phyloP scores from a whole-genome alignment of 495 filamentous ascomycete genomes.

The Platismatia glauca region DNA sequence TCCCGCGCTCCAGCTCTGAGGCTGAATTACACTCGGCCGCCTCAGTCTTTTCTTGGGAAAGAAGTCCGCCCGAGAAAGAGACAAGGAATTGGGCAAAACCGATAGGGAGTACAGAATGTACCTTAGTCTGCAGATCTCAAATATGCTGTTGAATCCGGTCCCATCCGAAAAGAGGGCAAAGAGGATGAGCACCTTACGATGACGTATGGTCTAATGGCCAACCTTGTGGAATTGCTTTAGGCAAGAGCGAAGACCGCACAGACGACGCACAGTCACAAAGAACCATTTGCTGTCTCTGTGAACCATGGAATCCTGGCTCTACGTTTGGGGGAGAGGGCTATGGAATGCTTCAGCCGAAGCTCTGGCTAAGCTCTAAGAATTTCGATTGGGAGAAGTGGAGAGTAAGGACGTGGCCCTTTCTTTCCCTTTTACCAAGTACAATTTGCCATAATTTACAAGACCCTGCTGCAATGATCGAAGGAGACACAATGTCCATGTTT shows the following conservation, averaged over 20 bases:
- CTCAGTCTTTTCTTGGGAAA: not conserved
- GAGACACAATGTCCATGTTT: too few species aligned
- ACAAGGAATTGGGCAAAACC: too few species aligned
- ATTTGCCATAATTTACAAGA: too few species aligned
- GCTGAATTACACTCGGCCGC: not conserved
- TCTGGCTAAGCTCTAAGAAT: too few species aligned
- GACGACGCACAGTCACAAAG: not conserved
- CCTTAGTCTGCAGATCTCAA: not conserved
- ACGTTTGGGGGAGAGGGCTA: not conserved
- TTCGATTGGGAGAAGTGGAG: too few species aligned
- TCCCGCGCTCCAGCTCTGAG: not conserved
- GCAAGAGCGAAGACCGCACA: not conserved
- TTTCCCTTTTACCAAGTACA: too few species aligned
- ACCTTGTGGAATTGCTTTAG: not conserved
- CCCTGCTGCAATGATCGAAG: too few species aligned
- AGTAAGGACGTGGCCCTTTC: too few species aligned
- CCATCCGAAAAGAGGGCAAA: not conserved
- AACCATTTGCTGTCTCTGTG: not conserved
- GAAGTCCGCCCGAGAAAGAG: not conserved
- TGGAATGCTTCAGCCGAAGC: not conserved
- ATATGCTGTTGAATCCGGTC: not conserved
- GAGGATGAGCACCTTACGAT: not conserved
- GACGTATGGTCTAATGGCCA: not conserved
- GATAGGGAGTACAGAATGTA: too few species aligned
- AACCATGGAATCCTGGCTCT: not conserved